A percentile compares a stretch with the other conserved stretches of the same genome.
These are phyloP conservation scores for Drechslera avenae DNA, from an alignment of 2,329 filamentous ascomycete species.

Conservation along the genomic window DNA sequence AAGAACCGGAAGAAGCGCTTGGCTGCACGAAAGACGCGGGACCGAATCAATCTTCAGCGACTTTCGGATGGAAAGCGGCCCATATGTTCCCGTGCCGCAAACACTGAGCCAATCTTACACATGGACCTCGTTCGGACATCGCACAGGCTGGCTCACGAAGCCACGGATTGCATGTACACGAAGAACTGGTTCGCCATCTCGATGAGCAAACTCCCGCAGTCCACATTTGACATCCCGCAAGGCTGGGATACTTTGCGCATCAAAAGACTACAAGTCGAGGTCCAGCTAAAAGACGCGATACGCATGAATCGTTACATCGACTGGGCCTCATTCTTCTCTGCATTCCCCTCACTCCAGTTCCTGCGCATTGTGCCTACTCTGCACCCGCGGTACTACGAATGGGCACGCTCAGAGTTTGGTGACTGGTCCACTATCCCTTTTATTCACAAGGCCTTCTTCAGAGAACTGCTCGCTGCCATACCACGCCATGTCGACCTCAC, in stretches of 20 bases:
- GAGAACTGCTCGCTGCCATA: slow-evolving; percentile 30
- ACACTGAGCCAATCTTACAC: slow-evolving; percentile 26
- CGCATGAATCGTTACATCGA: slow-evolving; percentile 42
- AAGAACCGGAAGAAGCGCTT: slow-evolving; percentile 33
- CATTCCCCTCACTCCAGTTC: slow-evolving; percentile 26
- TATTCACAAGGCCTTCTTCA: slow-evolving; percentile 39
- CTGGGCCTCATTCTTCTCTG: slow-evolving; percentile 34
- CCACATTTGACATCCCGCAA: slow-evolving; percentile 28
- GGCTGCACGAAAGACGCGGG: slow-evolving; percentile 25
- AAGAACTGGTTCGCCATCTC: slow-evolving; percentile 39
- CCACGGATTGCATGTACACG: slow-evolving; percentile 33
- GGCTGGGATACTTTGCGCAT: slow-evolving; percentile 34
- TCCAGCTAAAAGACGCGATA: slow-evolving; percentile 39
- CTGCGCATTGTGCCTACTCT: slow-evolving; percentile 35
- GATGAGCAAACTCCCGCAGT: slow-evolving; percentile 29
- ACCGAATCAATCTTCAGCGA: slow-evolving; percentile 33
- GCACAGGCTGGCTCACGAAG: slow-evolving; percentile 28
- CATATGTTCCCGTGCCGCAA: slow-evolving; percentile 18
- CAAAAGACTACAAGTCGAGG: slow-evolving; percentile 32
- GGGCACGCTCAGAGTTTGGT: slow-evolving; percentile 30
- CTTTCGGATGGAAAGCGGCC: slow-evolving; percentile 26
- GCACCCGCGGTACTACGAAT: slow-evolving; percentile 37
- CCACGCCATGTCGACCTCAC: slow-evolving; percentile 25
- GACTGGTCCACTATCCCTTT: slow-evolving; percentile 32
- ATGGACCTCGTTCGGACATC: slow-evolving; percentile 32